Conservation (phyloP, 1,284 basidiomycete species). For the Heterobasidion parviporum region DNA sequence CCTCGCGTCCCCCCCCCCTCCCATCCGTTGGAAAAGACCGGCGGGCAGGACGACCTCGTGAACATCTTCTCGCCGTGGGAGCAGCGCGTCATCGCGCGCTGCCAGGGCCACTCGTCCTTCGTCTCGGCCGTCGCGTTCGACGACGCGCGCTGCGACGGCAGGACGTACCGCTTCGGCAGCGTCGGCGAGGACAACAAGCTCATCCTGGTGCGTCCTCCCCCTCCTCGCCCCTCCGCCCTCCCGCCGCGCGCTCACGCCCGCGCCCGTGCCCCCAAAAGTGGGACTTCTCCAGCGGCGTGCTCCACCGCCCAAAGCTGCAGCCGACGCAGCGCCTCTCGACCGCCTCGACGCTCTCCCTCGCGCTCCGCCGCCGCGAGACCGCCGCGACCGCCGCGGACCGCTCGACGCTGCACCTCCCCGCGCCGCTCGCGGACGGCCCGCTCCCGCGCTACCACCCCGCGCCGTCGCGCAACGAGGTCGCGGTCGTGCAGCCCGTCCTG, state of each 20-base stretch:
- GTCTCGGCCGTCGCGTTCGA: conserved; percentile 89
- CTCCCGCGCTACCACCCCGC: conserved; percentile 73
- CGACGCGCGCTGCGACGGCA: conserved; percentile 73
- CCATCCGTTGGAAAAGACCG: conserved; percentile 45
- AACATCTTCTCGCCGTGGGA: conserved; percentile 92
- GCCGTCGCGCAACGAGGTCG: conserved; percentile 82
- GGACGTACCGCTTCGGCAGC: conserved; percentile 86
- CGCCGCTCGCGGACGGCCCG: conserved; percentile 25
- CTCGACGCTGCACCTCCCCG: conserved; percentile 47
- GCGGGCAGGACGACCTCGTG: conserved; percentile 91
- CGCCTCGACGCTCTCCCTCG: conserved; percentile 66
- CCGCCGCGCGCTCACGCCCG: conserved; percentile 8
- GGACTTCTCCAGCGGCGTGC: conserved; percentile 14
- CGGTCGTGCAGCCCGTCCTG: conserved; percentile 85
- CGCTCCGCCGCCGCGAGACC: conserved; percentile 39
- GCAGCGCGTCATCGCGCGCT: conserved; percentile 88
- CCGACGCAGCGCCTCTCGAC: conserved; percentile 61
- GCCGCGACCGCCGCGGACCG: conserved; percentile 23
- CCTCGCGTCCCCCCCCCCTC: neutral
- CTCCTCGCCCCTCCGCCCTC: neutral
- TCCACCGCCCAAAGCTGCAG: conserved; percentile 18
- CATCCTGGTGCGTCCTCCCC: conserved; percentile 50
- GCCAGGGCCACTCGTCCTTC: conserved; percentile 95
- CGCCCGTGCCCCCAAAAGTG: conserved; percentile 6
- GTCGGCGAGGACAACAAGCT: conserved; percentile 94